Evolutionary conservation across 2,329 filamentous ascomycete genomes (phyloP), one percentile per base, ranked within the genome.

Genomic region (Venturia nashicola): DNA sequence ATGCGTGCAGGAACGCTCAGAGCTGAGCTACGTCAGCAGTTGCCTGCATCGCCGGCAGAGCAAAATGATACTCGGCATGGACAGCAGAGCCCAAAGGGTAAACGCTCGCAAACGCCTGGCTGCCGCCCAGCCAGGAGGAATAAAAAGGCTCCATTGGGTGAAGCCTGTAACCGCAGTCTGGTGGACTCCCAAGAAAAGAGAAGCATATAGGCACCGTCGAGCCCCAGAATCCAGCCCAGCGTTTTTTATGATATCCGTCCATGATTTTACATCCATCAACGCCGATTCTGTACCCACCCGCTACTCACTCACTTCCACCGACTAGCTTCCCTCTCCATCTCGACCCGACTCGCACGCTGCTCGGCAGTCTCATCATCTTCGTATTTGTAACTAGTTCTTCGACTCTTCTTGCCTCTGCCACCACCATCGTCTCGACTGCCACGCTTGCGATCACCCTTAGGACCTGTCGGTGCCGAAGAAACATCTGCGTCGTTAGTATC

Each of bases 241-340:
- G 7, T 57, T 57, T 57, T 57, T 36, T 57, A 14, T 36, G 18
- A 57, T 57, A 36, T 36, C 51, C 51, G 36, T 57, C 27, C 27
- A 57, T 57, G 6, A 39, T 57, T 57, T 57, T 34, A 51, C 20
- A 51, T 14, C 46, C 51, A n/a, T 32, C 27, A 36, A 27, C 51
- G 23, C 44, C 18, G 11, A 11, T 48, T 55, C 36, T 7, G 3
- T 5, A 39, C 48, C 7, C 48, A 34, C 12, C 1, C 14, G 23
- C 14, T 16, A 42, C 40, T 42, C 14, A 18, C 23, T 18, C 12
- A 55, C 11, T 57, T 57, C 51, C 51, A 57, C 18, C 51, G 27
- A 8, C 27, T 34, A 14, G 9, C 77, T 69, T 87, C 84, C 66
- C 85, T 77, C 73, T 88, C 85, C 39, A 77, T 80, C 72, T 87